These are phyloP conservation scores for Tubosaeta sp. DNA, from an alignment of 768 basidiomycete genomes.

Conservation along the genomic window DNA sequence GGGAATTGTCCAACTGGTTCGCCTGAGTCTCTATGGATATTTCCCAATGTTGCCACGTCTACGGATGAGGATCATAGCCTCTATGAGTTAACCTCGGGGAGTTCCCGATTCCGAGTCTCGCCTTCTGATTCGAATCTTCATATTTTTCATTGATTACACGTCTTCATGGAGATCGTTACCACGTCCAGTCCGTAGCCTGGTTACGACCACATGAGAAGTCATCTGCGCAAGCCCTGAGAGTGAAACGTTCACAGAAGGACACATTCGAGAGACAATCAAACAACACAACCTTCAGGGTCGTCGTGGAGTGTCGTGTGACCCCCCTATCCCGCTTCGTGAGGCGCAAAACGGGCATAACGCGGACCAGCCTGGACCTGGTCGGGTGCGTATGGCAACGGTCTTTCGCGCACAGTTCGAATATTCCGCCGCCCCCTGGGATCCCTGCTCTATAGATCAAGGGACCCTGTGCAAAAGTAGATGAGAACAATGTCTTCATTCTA, in stretches of 20 bases:
- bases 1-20: background rate
- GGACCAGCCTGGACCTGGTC: background rate
- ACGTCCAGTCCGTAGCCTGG: background rate
- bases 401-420: background rate
- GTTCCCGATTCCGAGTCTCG: background rate
- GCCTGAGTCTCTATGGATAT: background rate
- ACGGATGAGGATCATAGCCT: slow-evolving; percentile 1
- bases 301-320: background rate
- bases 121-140: background rate
- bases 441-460: background rate
- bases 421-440: background rate
- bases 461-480: background rate
- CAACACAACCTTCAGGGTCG: background rate
- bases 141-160: slow-evolving; percentile 5
- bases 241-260: background rate
- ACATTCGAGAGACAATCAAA: background rate
- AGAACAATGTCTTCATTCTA: background rate
- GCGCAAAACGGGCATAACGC: background rate
- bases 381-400: background rate
- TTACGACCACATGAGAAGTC: background rate
- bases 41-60: slow-evolving; percentile 9
- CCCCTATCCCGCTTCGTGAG: background rate
- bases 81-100: background rate
- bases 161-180: slow-evolving; percentile 2
- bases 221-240: background rate